phyloP scores from a whole-genome alignment of 495 filamentous ascomycete genomes.

The Hypoxylon lienhwacheense region DNA sequence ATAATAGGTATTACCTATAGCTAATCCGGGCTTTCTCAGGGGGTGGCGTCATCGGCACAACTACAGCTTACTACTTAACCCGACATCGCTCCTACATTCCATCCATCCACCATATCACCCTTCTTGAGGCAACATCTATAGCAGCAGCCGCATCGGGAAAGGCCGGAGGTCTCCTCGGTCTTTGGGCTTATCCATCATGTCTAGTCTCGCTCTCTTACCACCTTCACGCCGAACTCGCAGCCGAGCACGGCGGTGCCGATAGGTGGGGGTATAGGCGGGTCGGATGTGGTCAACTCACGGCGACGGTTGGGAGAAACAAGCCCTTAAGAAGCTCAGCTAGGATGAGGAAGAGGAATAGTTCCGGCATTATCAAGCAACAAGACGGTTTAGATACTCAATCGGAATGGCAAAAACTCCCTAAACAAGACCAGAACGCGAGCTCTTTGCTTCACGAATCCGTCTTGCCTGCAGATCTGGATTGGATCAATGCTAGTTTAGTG shows the following conservation, averaged over 20 bases:
- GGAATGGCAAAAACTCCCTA: conserved; percentile 66
- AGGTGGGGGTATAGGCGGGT: conserved; percentile 87
- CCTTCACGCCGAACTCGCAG: conserved; percentile 81
- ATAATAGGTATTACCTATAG: conserved; percentile 3
- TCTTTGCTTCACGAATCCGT: conserved; percentile 60
- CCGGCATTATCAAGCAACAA: conserved; percentile 16
- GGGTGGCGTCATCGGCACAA: conserved; percentile 93
- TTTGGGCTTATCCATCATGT: conserved; percentile 88
- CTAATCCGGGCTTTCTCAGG: conserved; percentile 53
- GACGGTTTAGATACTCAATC: conserved; percentile 26
- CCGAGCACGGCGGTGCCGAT: conserved; percentile 76
- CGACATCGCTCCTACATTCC: conserved; percentile 84
- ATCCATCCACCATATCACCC: conserved; percentile 72
- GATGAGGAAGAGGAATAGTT: conserved; percentile 37
- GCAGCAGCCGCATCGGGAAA: conserved; percentile 94
- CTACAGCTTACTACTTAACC: conserved; percentile 90
- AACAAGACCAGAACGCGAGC: conserved; percentile 66
- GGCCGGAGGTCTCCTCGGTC: conserved; percentile 84
- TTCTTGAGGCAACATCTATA: conserved; percentile 86
- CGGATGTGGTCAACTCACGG: conserved; percentile 71
- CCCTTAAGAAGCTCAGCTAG: conserved; percentile 25
- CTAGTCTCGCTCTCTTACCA: conserved; percentile 86
- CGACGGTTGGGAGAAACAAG: conserved; percentile 53
- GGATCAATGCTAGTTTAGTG: conserved; percentile 71
- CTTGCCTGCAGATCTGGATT: conserved; percentile 81